These are phyloP conservation scores for Carex arenaria DNA, from an alignment of 202 grass and related monocot genomes.

Conservation along the genomic window DNA sequence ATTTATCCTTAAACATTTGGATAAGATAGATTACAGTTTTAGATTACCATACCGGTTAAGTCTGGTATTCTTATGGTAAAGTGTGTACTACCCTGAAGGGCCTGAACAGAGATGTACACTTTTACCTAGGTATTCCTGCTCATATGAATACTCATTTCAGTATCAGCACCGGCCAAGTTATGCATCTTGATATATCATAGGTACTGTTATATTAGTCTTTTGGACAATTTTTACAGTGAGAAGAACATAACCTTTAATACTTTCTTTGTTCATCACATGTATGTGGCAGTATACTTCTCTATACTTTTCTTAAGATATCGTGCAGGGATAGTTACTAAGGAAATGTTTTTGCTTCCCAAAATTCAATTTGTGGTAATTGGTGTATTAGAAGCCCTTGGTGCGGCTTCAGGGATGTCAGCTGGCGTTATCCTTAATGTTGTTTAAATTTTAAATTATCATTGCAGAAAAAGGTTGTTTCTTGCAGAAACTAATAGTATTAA, in stretches of 20 bases:
- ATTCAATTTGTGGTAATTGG: slow-evolving; percentile 60
- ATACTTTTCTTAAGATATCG: slow-evolving; percentile 61
- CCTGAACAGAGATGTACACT: neutral
- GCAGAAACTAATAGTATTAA: neutral
- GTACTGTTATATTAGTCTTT: neutral
- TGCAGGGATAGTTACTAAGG: slow-evolving; percentile 42
- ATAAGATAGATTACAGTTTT: neutral
- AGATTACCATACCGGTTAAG: neutral
- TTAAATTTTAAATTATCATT: neutral
- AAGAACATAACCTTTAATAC: neutral
- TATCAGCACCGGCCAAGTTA: neutral
- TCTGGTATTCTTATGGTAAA: neutral
- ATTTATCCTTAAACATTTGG: neutral
- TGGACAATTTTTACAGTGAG: neutral
- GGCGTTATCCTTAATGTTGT: slow-evolving; percentile 30
- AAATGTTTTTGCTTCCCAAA: slow-evolving; percentile 84
- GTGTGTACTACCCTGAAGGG: neutral
- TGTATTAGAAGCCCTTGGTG: slow-evolving; percentile 73
- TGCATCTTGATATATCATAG: neutral
- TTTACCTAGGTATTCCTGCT: neutral
- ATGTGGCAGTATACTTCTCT: slow-evolving; percentile 72
- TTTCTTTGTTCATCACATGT: slow-evolving; percentile 32
- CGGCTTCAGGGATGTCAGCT: slow-evolving; percentile 73
- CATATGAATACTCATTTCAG: neutral
- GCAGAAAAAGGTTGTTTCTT: neutral